A percentile compares a stretch with the other conserved stretches of the same genome.
These are phyloP conservation scores for Bassia scoparia DNA, from an alignment of 148 eudicot genomes.

Conservation along the genomic window DNA sequence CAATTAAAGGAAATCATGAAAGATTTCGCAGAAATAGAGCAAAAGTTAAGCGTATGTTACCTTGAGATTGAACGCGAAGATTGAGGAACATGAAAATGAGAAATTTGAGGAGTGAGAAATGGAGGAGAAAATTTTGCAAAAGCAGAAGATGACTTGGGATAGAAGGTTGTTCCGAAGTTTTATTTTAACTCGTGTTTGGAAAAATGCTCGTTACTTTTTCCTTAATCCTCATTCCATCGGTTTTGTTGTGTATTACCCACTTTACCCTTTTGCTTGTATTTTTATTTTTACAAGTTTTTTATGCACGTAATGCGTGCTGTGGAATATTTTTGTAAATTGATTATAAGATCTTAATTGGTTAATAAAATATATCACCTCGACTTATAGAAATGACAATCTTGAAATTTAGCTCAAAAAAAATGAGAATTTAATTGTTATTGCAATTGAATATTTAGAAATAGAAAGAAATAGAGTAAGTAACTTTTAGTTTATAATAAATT, in stretches of 20 bases:
- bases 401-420: too few species aligned
- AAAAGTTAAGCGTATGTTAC: background rate
- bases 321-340: too few species aligned
- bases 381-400: too few species aligned
- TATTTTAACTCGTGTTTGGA: background rate
- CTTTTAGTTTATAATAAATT: too few species aligned
- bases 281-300: too few species aligned
- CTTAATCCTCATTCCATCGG: background rate
- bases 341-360: too few species aligned
- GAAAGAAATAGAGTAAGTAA: too few species aligned
- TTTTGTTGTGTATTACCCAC: background rate
- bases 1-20: background rate
- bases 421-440: too few species aligned
- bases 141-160: constrained; percentile 13
- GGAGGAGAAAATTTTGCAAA: constrained; percentile 9
- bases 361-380: too few species aligned
- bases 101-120: constrained; percentile 11
- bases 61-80: constrained; percentile 3
- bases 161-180: constrained; percentile 8
- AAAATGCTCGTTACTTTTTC: constrained; percentile 14
- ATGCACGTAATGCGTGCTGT: too few species aligned
- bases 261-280: constrained; percentile 13
- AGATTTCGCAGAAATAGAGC: background rate
- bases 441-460: too few species aligned
- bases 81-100: background rate